These are phyloP conservation scores for Saprolegnia parasitica DNA, from an alignment of 352 stramenopile genomes.

Conservation along the genomic window DNA sequence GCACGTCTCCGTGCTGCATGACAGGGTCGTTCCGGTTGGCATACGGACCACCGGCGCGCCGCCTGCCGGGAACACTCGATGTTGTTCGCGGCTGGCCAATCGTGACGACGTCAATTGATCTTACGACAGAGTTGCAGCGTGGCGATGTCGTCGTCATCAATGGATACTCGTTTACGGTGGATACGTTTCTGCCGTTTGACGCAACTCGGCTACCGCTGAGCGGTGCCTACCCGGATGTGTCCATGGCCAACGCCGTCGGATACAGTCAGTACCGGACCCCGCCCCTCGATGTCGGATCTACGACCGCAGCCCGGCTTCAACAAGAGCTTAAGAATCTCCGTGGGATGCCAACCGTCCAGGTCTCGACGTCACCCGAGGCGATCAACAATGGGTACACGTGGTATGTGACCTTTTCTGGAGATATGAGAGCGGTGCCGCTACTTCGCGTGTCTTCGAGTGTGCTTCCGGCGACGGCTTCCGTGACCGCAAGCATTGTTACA, in stretches of 20 bases:
- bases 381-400: conserved; percentile 26
- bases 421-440: background rate
- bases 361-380: conserved; percentile 5
- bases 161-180: conserved; percentile 25
- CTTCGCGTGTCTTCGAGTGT: conserved; percentile 12
- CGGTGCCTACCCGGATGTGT: conserved; percentile 21
- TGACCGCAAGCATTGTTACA: background rate
- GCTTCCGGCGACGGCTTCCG: background rate
- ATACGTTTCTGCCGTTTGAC: conserved; percentile 33
- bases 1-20: conserved; percentile 27
- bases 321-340: background rate
- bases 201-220: conserved; percentile 29
- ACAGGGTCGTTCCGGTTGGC: conserved; percentile 13
- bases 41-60: conserved; percentile 20
- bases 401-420: conserved; percentile 14
- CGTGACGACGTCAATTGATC: conserved; percentile 28
- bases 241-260: conserved; percentile 3
- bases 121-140: conserved; percentile 28
- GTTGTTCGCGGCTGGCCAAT: conserved; percentile 33
- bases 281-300: conserved; percentile 14
- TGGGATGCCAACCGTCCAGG: background rate
- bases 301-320: background rate
- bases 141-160: conserved; percentile 32
- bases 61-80: conserved; percentile 25
- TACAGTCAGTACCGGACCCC: conserved; percentile 24